Conservation (phyloP, 257 asterid species). For the Cordia subcordata region DNA sequence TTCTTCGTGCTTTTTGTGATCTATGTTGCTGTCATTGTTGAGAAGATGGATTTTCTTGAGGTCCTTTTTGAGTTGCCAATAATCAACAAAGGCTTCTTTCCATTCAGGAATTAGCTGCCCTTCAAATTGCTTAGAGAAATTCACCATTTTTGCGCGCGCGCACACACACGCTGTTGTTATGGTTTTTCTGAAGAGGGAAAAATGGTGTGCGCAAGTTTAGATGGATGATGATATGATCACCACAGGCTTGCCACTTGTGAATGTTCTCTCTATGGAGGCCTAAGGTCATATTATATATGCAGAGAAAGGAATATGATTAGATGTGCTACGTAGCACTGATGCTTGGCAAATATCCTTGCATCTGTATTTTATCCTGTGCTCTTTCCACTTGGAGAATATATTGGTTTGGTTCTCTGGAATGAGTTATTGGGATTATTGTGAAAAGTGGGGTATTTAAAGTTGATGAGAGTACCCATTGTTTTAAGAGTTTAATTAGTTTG, state of each 20-base stretch:
- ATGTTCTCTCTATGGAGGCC: slow-evolving; percentile 20
- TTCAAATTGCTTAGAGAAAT: slow-evolving; percentile 82
- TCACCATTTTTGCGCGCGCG: slow-evolving; percentile 50
- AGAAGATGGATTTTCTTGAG: slow-evolving; percentile 58
- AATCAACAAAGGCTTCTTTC: slow-evolving; percentile 96
- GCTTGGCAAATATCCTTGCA: slow-evolving; percentile 56
- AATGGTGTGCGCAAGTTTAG: not conserved
- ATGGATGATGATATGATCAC: not conserved
- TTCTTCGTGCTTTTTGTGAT: slow-evolving; percentile 13
- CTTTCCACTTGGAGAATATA: slow-evolving; percentile 45
- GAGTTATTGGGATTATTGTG: slow-evolving; percentile 4
- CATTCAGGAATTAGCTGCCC: slow-evolving; percentile 87
- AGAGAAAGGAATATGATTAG: slow-evolving; percentile 35
- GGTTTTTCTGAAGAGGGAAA: no score
- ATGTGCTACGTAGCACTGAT: slow-evolving; percentile 22
- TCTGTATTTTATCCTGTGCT: slow-evolving; percentile 44
- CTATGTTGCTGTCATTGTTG: slow-evolving; percentile 14
- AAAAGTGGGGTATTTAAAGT: slow-evolving; percentile 13
- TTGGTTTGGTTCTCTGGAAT: slow-evolving; percentile 29
- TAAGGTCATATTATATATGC: slow-evolving; percentile 41
- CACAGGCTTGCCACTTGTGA: slow-evolving; percentile 13
- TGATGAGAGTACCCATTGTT: no score
- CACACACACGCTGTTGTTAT: no score
- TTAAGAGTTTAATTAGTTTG: no score
- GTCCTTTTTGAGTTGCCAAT: slow-evolving; percentile 68